Conservation (phyloP, 176 grass and related monocot species). For the Musa troglodytarum region DNA sequence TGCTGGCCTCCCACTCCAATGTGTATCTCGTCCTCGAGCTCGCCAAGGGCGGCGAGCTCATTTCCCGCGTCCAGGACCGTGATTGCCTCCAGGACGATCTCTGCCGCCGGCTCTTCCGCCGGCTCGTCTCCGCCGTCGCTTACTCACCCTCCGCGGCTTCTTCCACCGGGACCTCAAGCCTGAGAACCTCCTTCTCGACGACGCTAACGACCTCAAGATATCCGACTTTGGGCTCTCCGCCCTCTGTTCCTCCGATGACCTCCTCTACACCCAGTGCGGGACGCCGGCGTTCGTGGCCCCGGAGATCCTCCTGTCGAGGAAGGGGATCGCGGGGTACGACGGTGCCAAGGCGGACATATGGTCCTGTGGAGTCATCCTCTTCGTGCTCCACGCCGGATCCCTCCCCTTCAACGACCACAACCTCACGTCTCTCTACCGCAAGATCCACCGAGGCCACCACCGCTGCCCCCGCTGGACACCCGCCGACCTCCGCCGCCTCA, state of each 20-base stretch:
- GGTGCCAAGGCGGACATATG: background rate
- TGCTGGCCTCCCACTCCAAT: constrained; percentile 51
- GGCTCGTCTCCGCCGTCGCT: constrained; percentile 56
- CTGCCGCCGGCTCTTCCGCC: constrained; percentile 52
- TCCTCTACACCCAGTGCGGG: background rate
- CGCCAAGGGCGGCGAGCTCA: constrained; percentile 57
- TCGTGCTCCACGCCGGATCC: constrained; percentile 14
- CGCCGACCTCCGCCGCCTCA: constrained; percentile 1
- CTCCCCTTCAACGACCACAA: constrained; percentile 11
- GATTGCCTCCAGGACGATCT: constrained; percentile 54
- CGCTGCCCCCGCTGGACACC: background rate
- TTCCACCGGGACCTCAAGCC: constrained; percentile 23
- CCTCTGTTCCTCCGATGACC: constrained; percentile 29
- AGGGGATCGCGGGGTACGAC: background rate
- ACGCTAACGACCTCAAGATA: constrained; percentile 8
- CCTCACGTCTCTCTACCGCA: constrained; percentile 2
- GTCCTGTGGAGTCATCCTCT: constrained; percentile 2
- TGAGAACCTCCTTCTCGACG: constrained; percentile 24
- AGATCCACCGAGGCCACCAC: constrained; percentile 1
- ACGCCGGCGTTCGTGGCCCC: background rate
- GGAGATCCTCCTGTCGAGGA: constrained; percentile 4
- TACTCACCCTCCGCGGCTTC: constrained; percentile 66
- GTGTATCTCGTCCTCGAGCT: constrained; percentile 73
- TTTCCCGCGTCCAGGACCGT: constrained; percentile 37
- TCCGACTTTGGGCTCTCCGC: constrained; percentile 37